These are phyloP conservation scores for Stachybotrys elegans DNA, from an alignment of 2,329 filamentous ascomycete species.

Conservation along the genomic window DNA sequence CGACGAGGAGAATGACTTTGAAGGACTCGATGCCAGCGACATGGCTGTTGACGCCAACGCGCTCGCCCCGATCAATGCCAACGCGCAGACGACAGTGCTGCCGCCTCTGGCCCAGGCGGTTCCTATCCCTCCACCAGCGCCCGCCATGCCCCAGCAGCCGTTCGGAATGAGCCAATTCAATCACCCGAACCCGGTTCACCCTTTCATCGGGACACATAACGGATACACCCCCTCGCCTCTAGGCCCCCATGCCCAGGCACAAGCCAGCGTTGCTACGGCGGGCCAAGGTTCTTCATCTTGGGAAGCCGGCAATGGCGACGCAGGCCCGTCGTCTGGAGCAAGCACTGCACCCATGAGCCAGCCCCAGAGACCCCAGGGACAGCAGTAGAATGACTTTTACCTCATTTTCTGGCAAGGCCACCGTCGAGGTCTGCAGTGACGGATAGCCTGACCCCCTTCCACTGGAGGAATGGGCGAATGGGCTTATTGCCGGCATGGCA, in stretches of 20 bases:
- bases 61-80: constrained; percentile 9
- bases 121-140: constrained; percentile 21
- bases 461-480: too few relatives aligned
- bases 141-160: constrained; percentile 17
- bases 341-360: constrained; percentile 32
- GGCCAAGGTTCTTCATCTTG: constrained; percentile 14
- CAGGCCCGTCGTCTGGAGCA: constrained; percentile 21
- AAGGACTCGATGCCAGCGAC: constrained; percentile 32
- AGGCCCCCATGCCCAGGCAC: constrained; percentile 13
- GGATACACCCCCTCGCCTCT: too few relatives aligned
- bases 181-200: too few relatives aligned
- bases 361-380: constrained; percentile 12
- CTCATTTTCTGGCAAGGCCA: too few relatives aligned
- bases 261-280: constrained; percentile 25
- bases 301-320: constrained; percentile 17
- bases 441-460: too few relatives aligned
- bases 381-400: constrained; percentile 16
- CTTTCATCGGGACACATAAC: too few relatives aligned
- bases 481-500: too few relatives aligned
- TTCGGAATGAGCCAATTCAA: too few relatives aligned
- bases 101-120: constrained; percentile 16
- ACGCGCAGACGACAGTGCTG: constrained; percentile 5
- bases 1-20: constrained; percentile 40
- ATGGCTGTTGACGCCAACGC: constrained; percentile 30
- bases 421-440: too few relatives aligned